A percentile compares a stretch with the other conserved stretches of the same genome.
phyloP scores from a whole-genome alignment of 2,329 filamentous ascomycete species.

The Pseudogymnoascus sp. region DNA sequence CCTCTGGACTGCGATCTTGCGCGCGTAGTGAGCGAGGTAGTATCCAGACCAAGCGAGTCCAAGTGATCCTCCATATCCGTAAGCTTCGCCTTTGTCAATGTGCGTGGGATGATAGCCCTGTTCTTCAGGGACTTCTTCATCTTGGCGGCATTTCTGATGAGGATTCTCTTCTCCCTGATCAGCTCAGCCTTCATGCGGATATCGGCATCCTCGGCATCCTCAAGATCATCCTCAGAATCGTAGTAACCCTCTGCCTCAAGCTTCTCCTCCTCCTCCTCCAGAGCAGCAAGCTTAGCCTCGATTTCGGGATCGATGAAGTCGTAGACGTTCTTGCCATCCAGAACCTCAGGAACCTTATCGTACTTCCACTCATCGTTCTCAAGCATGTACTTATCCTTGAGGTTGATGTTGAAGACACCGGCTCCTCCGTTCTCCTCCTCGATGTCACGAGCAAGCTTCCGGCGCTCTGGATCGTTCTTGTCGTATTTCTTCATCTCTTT shows the following conservation, averaged over 20 bases:
- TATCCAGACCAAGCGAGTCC: conserved; percentile 77
- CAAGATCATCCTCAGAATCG: conserved; percentile 70
- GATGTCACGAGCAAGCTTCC: conserved; percentile 71
- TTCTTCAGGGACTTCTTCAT: conserved; percentile 98
- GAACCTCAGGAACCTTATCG: conserved; percentile 88
- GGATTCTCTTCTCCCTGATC: conserved; percentile 86
- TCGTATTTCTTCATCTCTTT: conserved; percentile 81
- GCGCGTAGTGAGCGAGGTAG: conserved; percentile 62
- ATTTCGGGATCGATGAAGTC: conserved; percentile 97
- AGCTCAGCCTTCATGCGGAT: conserved; percentile 85
- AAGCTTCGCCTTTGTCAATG: conserved; percentile 68
- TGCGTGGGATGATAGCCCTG: conserved; percentile 83
- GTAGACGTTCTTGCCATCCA: conserved; percentile 94
- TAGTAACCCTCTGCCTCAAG: conserved; percentile 91
- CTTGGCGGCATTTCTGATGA: conserved; percentile 89
- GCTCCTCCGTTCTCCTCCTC: conserved; percentile 90
- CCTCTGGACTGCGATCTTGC: conserved; percentile 64
- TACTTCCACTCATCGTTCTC: conserved; percentile 90
- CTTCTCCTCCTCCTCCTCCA: conserved; percentile 93
- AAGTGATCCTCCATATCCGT: conserved; percentile 82
- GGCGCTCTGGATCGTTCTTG: conserved; percentile 77
- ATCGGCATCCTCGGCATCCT: conserved; percentile 83
- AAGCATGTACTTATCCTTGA: conserved; percentile 80
- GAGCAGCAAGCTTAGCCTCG: conserved; percentile 77
- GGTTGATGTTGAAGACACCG: conserved; percentile 90